Base-by-base conservation (phyloP, 2,329 filamentous ascomycete species). In the Pezicula rhizophila region DNA sequence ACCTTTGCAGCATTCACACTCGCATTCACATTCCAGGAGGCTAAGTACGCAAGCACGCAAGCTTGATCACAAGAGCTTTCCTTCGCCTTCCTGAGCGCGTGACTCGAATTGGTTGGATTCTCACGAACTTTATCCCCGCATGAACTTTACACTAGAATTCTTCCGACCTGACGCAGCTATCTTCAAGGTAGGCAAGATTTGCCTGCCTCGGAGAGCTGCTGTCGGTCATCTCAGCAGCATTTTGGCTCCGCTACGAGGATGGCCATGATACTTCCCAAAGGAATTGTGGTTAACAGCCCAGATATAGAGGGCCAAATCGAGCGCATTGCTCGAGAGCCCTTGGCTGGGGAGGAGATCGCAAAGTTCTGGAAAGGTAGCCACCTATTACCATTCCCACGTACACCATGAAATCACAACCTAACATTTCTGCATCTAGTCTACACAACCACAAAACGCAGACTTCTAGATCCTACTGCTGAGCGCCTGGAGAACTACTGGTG, bases 401-500 rank as follows among this genome's bases (percentile, higher is more conserved):
- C 42, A 58, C 42, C 33, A 42, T 55, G 49, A 58, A 38, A 57
- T 53, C 11, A 35, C 42, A 47, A 31, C 50, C 52, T 28, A 18
- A 28, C 14, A 18, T 34, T 20, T 34, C n/a, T 31, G 40, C 44
- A 31, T 51, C 25, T 54, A 83, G 80, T 80, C 5, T 84, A 82
- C 57, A 80, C 79, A 10, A 79, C 73, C 26, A 83, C 78, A 14
- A 76, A 77, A 53, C 76, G 77, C 57, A 74, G 73, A 55, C 70
- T 82, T 28, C 70, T 74, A 51, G 79, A 84, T 56, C 80, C 80
- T n/a, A 83, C 78, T 3, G 78, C 79, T 25, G 76, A 75, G 50
- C 77, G 80, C 15, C 66, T 83, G 17, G 80, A 84, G 60, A 79
- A 82, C 57, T 82, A 82, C 56, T 84, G 80, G 80, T 83, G 79